A percentile compares a stretch with the other conserved stretches of the same genome.
Evolutionary conservation across 202 grass and related monocot species (phyloP).

Genomic region (Carex arenaria): DNA sequence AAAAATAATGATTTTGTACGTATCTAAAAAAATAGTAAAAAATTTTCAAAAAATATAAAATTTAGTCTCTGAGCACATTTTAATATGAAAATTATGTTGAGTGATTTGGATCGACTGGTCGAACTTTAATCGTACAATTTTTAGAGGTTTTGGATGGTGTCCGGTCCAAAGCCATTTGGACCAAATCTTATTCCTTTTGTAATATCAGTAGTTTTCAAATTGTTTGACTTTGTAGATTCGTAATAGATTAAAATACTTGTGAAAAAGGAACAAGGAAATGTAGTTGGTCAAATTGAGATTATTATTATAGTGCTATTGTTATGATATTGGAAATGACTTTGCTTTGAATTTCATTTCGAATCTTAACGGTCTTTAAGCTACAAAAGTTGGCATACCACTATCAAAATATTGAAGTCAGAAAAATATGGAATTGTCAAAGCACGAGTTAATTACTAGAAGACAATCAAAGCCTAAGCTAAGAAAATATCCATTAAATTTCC

Average conservation of each 20-base stretch:
- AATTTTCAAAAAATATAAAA: no score
- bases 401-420: background rate
- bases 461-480: background rate
- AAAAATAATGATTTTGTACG: no score
- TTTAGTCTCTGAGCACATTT: no score
- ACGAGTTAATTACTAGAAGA: background rate
- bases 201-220: background rate
- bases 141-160: no score
- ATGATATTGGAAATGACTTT: conserved; percentile 18
- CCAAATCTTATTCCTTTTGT: no score
- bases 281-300: conserved; percentile 6
- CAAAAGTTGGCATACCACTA: background rate
- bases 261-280: background rate
- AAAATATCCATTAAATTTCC: background rate
- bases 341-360: background rate
- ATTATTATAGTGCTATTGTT: background rate
- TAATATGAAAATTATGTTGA: no score
- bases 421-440: conserved; percentile 2
- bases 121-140: no score
- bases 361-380: background rate
- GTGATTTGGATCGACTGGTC: no score
- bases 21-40: no score
- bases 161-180: no score
- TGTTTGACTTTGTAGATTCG: conserved; percentile 7
- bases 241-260: background rate